Percentiles rank a stretch among this genome's conserved stretches.
Conservation (phyloP, 2,329 filamentous ascomycete genomes). For the Pseudogymnoascus pannorum region DNA sequence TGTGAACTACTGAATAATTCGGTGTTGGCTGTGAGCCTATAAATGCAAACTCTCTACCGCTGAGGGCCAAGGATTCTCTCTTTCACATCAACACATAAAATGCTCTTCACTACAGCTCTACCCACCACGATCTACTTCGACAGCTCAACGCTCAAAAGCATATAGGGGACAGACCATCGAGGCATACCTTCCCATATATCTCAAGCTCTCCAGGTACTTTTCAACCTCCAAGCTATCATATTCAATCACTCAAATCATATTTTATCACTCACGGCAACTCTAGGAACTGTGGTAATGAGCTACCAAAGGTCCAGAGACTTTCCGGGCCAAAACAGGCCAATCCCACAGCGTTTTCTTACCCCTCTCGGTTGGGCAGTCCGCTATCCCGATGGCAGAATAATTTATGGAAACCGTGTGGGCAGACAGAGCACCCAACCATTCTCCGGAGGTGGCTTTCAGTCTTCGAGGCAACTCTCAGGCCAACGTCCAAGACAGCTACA, state of each 20-base stretch:
- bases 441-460: neutral
- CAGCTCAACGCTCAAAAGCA: neutral
- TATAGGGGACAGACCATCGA: neutral
- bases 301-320: neutral
- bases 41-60: neutral
- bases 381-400: neutral
- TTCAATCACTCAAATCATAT: neutral
- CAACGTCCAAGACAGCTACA: neutral
- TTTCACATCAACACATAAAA: neutral
- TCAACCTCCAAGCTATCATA: neutral
- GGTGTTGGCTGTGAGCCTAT: neutral
- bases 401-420: neutral
- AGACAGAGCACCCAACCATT: neutral
- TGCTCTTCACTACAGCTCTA: neutral
- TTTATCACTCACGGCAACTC: neutral
- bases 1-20: neutral
- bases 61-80: neutral
- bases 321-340: neutral
- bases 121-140: neutral
- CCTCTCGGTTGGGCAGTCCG: constrained; percentile 5
- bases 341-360: neutral
- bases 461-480: neutral
- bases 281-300: neutral
- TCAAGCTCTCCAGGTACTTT: neutral
- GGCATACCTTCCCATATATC: neutral